A percentile compares a stretch with the other conserved stretches of the same genome.
Conservation (phyloP, 2,329 filamentous ascomycete species). For the Neonectria ditissima region DNA sequence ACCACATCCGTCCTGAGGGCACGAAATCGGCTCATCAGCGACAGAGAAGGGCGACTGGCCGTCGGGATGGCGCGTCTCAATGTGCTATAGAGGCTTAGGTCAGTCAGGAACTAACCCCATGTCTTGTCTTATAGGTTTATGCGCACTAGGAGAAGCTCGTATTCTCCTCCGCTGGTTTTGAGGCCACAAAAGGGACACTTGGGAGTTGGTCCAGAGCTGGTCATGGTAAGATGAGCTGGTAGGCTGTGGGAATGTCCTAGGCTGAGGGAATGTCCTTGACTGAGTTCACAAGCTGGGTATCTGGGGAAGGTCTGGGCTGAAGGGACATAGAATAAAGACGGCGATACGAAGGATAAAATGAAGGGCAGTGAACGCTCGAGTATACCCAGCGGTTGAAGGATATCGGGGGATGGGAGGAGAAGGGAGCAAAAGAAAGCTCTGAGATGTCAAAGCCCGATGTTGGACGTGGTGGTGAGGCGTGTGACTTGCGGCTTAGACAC, state of each 20-base stretch:
- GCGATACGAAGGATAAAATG: not conserved
- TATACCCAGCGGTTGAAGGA: not conserved
- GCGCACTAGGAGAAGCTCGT: constrained; percentile 52
- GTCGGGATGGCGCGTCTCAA: constrained; percentile 45
- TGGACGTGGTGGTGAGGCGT: constrained; percentile 10
- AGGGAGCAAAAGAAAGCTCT: not conserved
- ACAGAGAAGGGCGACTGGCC: constrained; percentile 28
- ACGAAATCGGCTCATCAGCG: constrained; percentile 28
- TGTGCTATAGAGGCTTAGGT: constrained; percentile 40
- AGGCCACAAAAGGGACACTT: constrained; percentile 54
- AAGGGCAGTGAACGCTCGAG: not conserved
- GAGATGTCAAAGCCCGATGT: not conserved
- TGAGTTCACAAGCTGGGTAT: not conserved
- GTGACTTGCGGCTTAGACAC: constrained; percentile 25
- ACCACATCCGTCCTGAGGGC: constrained; percentile 63
- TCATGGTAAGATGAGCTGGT: constrained; percentile 8
- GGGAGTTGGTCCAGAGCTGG: not conserved
- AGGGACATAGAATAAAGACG: not conserved
- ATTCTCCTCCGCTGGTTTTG: constrained; percentile 44
- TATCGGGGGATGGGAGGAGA: not conserved
- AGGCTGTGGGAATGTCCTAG: not conserved
- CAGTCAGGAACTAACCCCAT: constrained; percentile 22
- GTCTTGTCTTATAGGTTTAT: constrained; percentile 9
- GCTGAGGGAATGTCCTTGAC: not conserved
- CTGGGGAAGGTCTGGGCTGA: not conserved